Conservation (phyloP, 768 basidiomycete genomes). For the Antrodiella citrinella region DNA sequence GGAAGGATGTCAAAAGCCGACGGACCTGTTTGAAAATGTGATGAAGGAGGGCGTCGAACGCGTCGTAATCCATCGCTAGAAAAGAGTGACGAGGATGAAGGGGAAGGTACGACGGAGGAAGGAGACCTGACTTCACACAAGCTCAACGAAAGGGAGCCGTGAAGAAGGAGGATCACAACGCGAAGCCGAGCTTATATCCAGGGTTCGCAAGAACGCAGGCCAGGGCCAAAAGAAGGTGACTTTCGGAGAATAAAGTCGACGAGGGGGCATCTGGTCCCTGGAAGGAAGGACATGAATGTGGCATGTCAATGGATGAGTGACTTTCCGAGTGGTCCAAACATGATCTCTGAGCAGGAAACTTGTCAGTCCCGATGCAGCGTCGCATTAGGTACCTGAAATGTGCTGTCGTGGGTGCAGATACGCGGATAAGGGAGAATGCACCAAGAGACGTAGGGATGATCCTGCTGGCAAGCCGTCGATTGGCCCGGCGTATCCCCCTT, state of each 20-base stretch:
- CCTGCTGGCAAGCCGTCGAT: background rate
- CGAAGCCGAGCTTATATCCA: background rate
- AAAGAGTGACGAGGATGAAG: background rate
- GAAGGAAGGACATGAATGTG: background rate
- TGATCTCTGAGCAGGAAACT: background rate
- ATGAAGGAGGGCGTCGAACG: conserved; percentile 72
- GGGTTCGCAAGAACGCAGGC: background rate
- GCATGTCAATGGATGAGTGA: background rate
- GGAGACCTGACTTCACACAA: background rate
- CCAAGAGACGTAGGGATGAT: background rate
- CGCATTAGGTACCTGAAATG: background rate
- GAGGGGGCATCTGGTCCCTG: background rate
- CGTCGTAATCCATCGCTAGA: conserved; percentile 41
- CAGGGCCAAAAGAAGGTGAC: background rate
- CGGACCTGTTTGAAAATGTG: conserved; percentile 69
- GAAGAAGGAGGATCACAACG: background rate
- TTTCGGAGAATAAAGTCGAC: background rate
- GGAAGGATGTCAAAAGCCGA: conserved; percentile 6
- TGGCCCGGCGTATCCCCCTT: background rate
- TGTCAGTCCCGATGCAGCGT: background rate
- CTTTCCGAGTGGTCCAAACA: background rate
- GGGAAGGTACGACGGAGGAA: background rate
- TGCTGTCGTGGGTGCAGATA: background rate
- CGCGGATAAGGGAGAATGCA: background rate
- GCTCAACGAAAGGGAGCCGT: background rate